Conservation (phyloP, 805 yeast genomes). For the Candida boleticola region DNA sequence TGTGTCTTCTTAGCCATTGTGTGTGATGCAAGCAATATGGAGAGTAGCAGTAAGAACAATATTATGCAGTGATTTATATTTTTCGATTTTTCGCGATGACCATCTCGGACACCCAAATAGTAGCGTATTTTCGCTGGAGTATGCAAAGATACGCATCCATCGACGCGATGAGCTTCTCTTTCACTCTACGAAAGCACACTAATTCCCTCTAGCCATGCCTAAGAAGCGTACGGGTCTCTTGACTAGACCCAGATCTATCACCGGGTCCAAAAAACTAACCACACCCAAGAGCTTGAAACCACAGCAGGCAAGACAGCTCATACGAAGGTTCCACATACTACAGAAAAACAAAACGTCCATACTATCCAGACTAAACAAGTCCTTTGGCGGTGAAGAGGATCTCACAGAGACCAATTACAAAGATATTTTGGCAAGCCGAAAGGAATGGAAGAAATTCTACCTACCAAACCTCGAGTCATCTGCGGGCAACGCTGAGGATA, state of each 20-base stretch:
- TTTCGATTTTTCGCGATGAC: slow-evolving; percentile 2
- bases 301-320: slow-evolving; percentile 66
- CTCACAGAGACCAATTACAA: slow-evolving; percentile 22
- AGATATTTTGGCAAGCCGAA: neutral
- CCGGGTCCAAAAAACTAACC: slow-evolving; percentile 16
- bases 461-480: slow-evolving; percentile 3
- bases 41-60: too few relatives aligned
- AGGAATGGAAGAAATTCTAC: slow-evolving; percentile 8
- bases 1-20: slow-evolving; percentile 3
- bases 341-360: slow-evolving; percentile 53
- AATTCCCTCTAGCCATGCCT: too few relatives aligned
- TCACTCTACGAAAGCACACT: neutral
- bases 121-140: too few relatives aligned
- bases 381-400: slow-evolving; percentile 9
- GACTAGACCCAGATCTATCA: slow-evolving; percentile 30
- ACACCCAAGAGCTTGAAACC: slow-evolving; percentile 60
- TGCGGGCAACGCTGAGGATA: slow-evolving; percentile 9
- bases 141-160: too few relatives aligned
- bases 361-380: slow-evolving; percentile 25
- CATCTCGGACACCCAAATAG: too few relatives aligned
- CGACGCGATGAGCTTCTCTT: slow-evolving; percentile 2
- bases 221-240: slow-evolving; percentile 20
- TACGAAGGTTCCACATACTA: slow-evolving; percentile 73
- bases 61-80: too few relatives aligned
- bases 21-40: neutral